phyloP scores from a whole-genome alignment of 352 stramenopile genomes.

The Globisporangium canariense region DNA sequence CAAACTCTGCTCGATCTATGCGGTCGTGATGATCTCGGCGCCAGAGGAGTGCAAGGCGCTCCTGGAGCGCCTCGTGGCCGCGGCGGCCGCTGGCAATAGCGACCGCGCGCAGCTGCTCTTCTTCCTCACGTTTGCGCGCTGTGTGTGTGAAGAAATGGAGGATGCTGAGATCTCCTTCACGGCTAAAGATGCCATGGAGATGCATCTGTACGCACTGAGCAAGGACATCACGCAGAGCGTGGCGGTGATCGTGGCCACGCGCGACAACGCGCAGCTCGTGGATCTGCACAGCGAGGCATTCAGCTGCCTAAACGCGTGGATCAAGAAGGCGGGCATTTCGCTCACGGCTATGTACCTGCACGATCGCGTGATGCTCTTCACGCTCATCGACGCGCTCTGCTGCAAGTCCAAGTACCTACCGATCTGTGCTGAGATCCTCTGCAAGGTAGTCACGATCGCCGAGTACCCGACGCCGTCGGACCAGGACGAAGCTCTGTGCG shows the following conservation, averaged over 20 bases:
- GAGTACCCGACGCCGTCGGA: slow-evolving; percentile 50
- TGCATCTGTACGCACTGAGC: slow-evolving; percentile 44
- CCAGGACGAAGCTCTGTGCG: slow-evolving; percentile 38
- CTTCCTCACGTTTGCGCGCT: slow-evolving; percentile 52
- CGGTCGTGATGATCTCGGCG: slow-evolving; percentile 47
- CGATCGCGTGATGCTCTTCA: slow-evolving; percentile 35
- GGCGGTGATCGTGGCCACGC: slow-evolving; percentile 41
- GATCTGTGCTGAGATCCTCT: slow-evolving; percentile 49
- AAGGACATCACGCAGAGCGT: slow-evolving; percentile 41
- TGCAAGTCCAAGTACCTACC: slow-evolving; percentile 46
- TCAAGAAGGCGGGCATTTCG: slow-evolving; percentile 52
- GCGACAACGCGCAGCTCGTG: slow-evolving; percentile 26
- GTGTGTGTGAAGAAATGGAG: slow-evolving; percentile 66
- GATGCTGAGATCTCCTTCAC: slow-evolving; percentile 56
- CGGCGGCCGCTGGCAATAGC: slow-evolving; percentile 22
- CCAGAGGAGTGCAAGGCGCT: slow-evolving; percentile 47
- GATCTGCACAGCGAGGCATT: slow-evolving; percentile 53
- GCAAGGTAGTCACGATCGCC: slow-evolving; percentile 50
- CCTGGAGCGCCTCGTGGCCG: slow-evolving; percentile 30
- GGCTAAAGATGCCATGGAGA: slow-evolving; percentile 63
- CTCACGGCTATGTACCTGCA: slow-evolving; percentile 43
- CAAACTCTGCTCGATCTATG: slow-evolving; percentile 62
- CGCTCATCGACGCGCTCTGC: slow-evolving; percentile 45
- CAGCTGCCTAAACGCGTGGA: slow-evolving; percentile 54
- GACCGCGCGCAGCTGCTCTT: slow-evolving; percentile 37